These are phyloP conservation scores for Vigna nakashimae DNA, from an alignment of 306 rosid genomes.

Conservation along the genomic window DNA sequence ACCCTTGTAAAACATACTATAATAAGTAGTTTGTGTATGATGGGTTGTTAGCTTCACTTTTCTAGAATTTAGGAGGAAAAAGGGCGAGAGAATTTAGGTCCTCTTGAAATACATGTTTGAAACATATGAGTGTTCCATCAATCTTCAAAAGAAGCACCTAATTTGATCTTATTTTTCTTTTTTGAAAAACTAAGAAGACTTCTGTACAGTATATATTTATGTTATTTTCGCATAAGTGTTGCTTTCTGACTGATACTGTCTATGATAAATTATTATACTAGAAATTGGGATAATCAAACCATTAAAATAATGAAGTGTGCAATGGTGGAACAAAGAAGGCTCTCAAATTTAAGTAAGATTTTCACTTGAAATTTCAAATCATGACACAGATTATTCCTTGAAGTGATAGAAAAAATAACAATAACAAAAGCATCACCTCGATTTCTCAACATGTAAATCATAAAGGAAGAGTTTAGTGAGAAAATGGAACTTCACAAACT, in stretches of 20 bases:
- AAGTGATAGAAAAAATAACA: constrained; percentile 31
- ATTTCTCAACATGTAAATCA: background rate
- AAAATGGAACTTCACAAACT: constrained; percentile 14
- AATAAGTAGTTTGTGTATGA: no score
- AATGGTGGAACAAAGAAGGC: constrained; percentile 17
- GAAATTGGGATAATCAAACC: background rate
- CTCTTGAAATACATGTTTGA: no score
- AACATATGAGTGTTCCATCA: no score
- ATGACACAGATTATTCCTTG: background rate
- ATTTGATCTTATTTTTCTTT: background rate
- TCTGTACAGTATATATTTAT: background rate
- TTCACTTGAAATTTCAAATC: constrained; percentile 12
- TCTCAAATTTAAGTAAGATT: constrained; percentile 20
- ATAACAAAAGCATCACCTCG: background rate
- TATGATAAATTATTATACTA: constrained; percentile 6
- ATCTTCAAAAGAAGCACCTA: background rate
- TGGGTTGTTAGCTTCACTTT: no score
- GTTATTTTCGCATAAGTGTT: constrained; percentile 24
- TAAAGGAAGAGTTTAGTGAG: constrained; percentile 2
- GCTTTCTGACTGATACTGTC: constrained; percentile 18
- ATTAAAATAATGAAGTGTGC: constrained; percentile 14
- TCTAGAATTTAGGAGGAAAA: no score
- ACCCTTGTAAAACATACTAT: no score
- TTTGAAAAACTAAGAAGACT: constrained; percentile 27
- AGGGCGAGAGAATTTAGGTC: no score